Conservation (phyloP, 1,139 yeast species). For the Kodamaea derodonti region DNA sequence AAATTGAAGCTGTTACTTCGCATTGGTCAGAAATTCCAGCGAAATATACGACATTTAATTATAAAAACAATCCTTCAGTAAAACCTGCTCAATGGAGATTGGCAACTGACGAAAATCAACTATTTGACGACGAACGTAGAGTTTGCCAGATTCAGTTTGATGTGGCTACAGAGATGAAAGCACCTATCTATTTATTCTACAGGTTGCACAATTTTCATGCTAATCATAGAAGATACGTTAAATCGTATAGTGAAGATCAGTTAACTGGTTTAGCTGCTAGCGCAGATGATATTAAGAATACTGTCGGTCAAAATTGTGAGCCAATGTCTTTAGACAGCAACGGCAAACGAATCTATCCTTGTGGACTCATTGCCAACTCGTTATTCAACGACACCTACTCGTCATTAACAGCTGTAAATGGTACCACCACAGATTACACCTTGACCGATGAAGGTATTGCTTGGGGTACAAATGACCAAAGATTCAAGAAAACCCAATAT, state of each 20-base stretch:
- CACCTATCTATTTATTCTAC: conserved; percentile 78
- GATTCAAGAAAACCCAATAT: conserved; percentile 79
- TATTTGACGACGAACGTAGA: conserved; percentile 52
- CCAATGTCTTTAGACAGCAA: conserved; percentile 63
- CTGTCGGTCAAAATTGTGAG: conserved; percentile 80
- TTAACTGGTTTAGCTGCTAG: conserved; percentile 71
- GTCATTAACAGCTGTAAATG: conserved; percentile 47
- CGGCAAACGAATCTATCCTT: conserved; percentile 74
- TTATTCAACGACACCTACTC: conserved; percentile 81
- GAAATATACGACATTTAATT: conserved; percentile 50
- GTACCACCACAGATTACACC: conserved; percentile 44
- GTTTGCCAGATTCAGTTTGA: conserved; percentile 78
- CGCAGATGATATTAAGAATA: conserved; percentile 52
- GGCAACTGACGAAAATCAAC: conserved; percentile 43
- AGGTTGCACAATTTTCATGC: conserved; percentile 81
- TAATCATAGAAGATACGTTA: conserved; percentile 90
- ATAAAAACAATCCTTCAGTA: conserved; percentile 29
- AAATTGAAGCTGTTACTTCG: conserved; percentile 48
- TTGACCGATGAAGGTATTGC: conserved; percentile 75
- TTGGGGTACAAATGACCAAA: conserved; percentile 76
- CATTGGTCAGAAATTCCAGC: conserved; percentile 60
- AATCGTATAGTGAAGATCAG: conserved; percentile 88
- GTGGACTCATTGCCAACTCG: conserved; percentile 94
- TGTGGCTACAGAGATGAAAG: conserved; percentile 68
- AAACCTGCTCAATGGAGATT: conserved; percentile 68